Evolutionary conservation across 139 green algal species (phyloP).

Genomic region (Tetraselmis striata): DNA sequence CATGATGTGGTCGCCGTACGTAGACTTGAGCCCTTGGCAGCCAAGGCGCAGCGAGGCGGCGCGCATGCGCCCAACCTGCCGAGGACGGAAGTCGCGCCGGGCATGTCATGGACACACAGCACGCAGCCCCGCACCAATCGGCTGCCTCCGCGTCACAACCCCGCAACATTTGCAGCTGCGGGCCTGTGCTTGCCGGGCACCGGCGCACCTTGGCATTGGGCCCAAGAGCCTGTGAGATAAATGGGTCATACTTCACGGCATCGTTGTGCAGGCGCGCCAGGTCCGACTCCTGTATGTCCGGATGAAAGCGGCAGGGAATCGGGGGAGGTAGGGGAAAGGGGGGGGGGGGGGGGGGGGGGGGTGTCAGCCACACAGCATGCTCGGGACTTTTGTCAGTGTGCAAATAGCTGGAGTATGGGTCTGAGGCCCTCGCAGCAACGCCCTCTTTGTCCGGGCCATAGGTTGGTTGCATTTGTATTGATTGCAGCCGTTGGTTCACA

Average conservation of each 20-base stretch:
- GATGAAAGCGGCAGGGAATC: too few species aligned
- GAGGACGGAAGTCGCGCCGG: background rate
- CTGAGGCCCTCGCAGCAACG: too few species aligned
- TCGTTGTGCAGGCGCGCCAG: conserved; percentile 78
- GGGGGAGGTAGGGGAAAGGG: too few species aligned
- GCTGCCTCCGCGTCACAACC: too few species aligned
- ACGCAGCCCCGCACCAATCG: background rate
- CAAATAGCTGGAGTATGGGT: too few species aligned
- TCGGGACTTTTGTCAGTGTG: too few species aligned
- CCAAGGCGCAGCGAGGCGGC: conserved; percentile 73
- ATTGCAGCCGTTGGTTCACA: too few species aligned
- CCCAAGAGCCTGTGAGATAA: conserved; percentile 63
- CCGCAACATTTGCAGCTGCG: background rate
- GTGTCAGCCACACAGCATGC: too few species aligned
- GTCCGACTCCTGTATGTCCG: conserved; percentile 37
- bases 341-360: too few species aligned
- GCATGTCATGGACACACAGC: background rate
- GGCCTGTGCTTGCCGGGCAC: too few species aligned
- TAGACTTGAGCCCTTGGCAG: conserved; percentile 57
- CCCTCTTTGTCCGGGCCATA: too few species aligned
- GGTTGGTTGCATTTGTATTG: too few species aligned
- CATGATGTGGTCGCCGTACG: conserved; percentile 77
- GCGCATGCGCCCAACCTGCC: conserved; percentile 76
- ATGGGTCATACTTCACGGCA: conserved; percentile 77
- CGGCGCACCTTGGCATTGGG: conserved; percentile 73